A percentile compares a stretch with the other conserved stretches of the same genome.
Conservation (phyloP, 2,329 filamentous ascomycete genomes). For the Pezicula carpinea region DNA sequence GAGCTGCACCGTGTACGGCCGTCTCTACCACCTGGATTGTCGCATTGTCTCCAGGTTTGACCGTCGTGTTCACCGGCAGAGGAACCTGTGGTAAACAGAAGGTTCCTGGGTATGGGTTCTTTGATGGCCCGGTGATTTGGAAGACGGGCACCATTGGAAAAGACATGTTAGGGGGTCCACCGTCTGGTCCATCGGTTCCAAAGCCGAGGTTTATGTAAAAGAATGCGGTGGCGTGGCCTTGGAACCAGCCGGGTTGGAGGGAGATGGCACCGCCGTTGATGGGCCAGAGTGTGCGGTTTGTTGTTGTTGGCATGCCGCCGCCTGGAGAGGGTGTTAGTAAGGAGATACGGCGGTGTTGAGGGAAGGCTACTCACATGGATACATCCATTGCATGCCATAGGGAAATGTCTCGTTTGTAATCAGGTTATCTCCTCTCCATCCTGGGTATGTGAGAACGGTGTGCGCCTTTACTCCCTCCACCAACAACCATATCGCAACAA, state of each 20-base stretch:
- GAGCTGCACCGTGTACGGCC: constrained; percentile 75
- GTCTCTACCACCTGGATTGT: constrained; percentile 86
- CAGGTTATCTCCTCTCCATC: constrained; percentile 35
- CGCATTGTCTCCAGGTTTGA: constrained; percentile 78
- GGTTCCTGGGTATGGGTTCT: constrained; percentile 79
- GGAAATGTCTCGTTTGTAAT: constrained; percentile 31
- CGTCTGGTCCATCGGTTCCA: constrained; percentile 59
- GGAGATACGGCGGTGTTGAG: constrained; percentile 3
- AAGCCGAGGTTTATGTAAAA: constrained; percentile 91
- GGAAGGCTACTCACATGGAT: constrained; percentile 30
- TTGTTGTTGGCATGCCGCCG: constrained; percentile 72
- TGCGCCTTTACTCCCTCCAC: constrained; percentile 32
- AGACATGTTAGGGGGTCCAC: constrained; percentile 82
- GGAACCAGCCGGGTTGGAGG: constrained; percentile 94
- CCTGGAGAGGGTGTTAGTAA: constrained; percentile 45
- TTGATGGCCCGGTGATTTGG: constrained; percentile 75
- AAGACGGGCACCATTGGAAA: constrained; percentile 76
- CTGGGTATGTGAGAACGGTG: constrained; percentile 33
- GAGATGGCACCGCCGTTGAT: constrained; percentile 80
- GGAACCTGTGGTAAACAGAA: constrained; percentile 89
- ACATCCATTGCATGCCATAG: constrained; percentile 34
- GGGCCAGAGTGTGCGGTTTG: constrained; percentile 91
- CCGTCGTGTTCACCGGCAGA: constrained; percentile 65
- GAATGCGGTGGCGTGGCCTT: constrained; percentile 75
- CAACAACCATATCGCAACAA: constrained; percentile 11